Base-by-base conservation (phyloP, 768 basidiomycete genomes). In the Termitomyces sp. region DNA sequence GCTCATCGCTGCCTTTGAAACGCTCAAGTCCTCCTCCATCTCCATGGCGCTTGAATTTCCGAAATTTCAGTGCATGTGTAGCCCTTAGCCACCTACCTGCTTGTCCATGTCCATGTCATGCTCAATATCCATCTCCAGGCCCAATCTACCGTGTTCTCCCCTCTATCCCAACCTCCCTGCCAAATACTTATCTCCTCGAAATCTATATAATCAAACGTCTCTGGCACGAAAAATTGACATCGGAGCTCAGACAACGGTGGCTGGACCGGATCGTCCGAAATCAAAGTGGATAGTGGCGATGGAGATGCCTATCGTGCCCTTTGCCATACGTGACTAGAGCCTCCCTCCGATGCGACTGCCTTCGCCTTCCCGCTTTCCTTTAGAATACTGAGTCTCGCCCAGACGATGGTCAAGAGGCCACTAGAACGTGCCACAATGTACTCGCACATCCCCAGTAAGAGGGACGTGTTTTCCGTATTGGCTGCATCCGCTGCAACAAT, bases 1-100 rank as follows among this genome's bases (percentile, higher is more conserved):
- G 56, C 61, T 24, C 58, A 24, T 53, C 52, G 52, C 52, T 49
- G 24, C 7, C 15, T 16, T 49, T 49, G 12, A 49, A 49, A 32
- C 48, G 18, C 48, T 7, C 46, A 16, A 7, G 13, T 24, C 6
- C 22, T 24, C 22, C 48, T 28, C 28, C 46, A 49, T 49, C 28
- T 49, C 48, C 48, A 16, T 49, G 48, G 48, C 28, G 28, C 16
- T 49, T 48, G 15, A 15, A 48, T 24, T 48, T 48, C 3, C 16
- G 18, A 36, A 36, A 52, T 35, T 9, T 3, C 32, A 46, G 12
- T 46, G 22, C 45, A 24, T 46, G 12, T 46, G 45, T 24, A 24
- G 45, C 45, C 45, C 11, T 46, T 11, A 46, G 12, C 12, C 13
- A 46, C 22, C 20, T 24, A 11, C 12, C 13, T 5, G 22, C 12